phyloP scores from a whole-genome alignment of 192 early-diverging fungal genomes.

The Rhizophagus prolifer region DNA sequence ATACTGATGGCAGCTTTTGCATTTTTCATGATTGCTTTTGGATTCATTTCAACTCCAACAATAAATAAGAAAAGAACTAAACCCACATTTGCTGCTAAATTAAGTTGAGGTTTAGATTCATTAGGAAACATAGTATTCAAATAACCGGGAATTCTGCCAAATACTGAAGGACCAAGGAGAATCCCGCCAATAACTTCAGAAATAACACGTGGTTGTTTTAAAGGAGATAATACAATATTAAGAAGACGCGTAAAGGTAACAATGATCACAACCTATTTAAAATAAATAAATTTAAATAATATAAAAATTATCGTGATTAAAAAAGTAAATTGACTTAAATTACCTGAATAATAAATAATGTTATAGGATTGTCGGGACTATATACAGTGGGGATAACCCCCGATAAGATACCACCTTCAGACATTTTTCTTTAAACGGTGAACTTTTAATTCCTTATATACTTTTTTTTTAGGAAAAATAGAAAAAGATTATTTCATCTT shows the following conservation, averaged over 20 bases:
- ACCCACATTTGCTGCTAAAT: constrained; percentile 83
- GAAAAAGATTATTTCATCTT: too few relatives aligned
- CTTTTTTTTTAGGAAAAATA: too few relatives aligned
- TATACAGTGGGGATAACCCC: neutral
- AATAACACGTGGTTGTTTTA: constrained; percentile 85
- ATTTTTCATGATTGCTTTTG: constrained; percentile 54
- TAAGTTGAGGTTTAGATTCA: constrained; percentile 67
- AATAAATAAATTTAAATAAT: neutral
- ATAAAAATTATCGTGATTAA: neutral
- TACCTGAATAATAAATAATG: constrained; percentile 11
- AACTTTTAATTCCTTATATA: too few relatives aligned
- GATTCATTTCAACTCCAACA: constrained; percentile 84
- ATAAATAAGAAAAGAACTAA: constrained; percentile 88
- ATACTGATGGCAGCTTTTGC: constrained; percentile 60
- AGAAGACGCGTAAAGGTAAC: constrained; percentile 70
- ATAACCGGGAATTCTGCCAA: constrained; percentile 75
- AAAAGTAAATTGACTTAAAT: neutral
- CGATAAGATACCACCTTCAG: neutral
- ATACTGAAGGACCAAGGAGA: constrained; percentile 81
- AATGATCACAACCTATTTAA: constrained; percentile 58
- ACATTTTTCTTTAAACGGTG: neutral
- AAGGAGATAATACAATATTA: constrained; percentile 53
- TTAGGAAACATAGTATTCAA: constrained; percentile 69
- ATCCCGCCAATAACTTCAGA: constrained; percentile 91
- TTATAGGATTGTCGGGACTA: neutral